These are phyloP conservation scores for Ilyonectria destructans DNA, from an alignment of 2,329 filamentous ascomycete species.

Conservation along the genomic window DNA sequence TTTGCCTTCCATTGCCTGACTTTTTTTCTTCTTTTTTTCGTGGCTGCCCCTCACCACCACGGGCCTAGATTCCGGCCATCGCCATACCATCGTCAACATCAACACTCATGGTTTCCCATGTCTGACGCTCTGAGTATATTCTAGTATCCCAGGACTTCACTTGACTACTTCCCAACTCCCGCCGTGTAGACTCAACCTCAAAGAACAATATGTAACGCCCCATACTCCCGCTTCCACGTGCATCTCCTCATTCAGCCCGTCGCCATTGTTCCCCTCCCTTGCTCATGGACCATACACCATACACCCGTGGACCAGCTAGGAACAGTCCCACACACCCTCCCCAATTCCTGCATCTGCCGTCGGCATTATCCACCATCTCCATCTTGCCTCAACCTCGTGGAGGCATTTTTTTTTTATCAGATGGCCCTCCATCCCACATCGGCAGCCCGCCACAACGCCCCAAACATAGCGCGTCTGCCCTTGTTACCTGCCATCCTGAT, in stretches of 20 bases:
- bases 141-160: not conserved
- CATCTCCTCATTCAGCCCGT: constrained; percentile 11
- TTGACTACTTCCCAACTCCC: not conserved
- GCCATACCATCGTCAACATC: not conserved
- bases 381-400: constrained; percentile 13
- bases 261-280: constrained; percentile 38
- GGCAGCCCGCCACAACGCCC: not conserved
- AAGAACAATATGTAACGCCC: not conserved
- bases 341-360: constrained; percentile 31
- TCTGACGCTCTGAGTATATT: not conserved
- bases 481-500: not conserved
- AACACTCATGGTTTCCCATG: not conserved
- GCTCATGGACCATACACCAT: constrained; percentile 35
- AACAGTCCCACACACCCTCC: constrained; percentile 35
- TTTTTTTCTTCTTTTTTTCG: not conserved
- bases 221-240: constrained; percentile 2
- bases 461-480: not conserved
- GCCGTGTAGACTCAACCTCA: not conserved
- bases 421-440: constrained; percentile 32
- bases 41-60: not conserved
- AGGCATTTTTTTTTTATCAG: constrained; percentile 32
- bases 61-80: not conserved
- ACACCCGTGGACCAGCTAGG: constrained; percentile 33
- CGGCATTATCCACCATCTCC: constrained; percentile 27
- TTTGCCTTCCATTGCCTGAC: not conserved